phyloP scores from a whole-genome alignment of 805 yeast species.

The Spathaspora gorwiae region DNA sequence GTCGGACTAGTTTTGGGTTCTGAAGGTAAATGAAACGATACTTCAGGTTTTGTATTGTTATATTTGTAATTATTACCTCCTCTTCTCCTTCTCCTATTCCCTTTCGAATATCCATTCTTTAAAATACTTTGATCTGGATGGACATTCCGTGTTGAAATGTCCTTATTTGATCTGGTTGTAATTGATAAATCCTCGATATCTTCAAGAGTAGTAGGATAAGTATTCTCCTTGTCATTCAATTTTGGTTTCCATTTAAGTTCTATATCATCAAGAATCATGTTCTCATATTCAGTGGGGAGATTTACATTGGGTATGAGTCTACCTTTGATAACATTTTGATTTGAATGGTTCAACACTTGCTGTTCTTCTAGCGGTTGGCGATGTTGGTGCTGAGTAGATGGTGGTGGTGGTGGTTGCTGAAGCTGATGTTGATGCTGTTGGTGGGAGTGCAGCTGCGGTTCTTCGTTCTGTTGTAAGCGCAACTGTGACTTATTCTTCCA shows the following conservation, averaged over 20 bases:
- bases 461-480: conserved; percentile 10
- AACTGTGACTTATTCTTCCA: conserved; percentile 39
- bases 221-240: conserved; percentile 6
- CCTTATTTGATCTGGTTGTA: background rate
- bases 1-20: conserved; percentile 8
- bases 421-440: too few relatives aligned
- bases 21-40: conserved; percentile 37
- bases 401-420: background rate
- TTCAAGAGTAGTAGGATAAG: conserved; percentile 26
- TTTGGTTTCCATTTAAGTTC: conserved; percentile 26
- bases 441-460: too few relatives aligned
- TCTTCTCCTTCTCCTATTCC: background rate
- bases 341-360: background rate
- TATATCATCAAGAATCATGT: conserved; percentile 29
- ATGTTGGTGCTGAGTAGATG: too few relatives aligned
- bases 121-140: conserved; percentile 1
- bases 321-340: conserved; percentile 18
- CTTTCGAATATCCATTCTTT: background rate
- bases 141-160: background rate
- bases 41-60: conserved; percentile 24
- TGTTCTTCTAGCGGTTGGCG: too few relatives aligned
- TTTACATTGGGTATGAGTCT: conserved; percentile 30
- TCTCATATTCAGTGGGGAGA: conserved; percentile 31
- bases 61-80: too few relatives aligned
- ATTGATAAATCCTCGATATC: conserved; percentile 31